Evolutionary conservation across 1,139 yeast species (phyloP).

Genomic region (Geotrichum cucujoidarum): DNA sequence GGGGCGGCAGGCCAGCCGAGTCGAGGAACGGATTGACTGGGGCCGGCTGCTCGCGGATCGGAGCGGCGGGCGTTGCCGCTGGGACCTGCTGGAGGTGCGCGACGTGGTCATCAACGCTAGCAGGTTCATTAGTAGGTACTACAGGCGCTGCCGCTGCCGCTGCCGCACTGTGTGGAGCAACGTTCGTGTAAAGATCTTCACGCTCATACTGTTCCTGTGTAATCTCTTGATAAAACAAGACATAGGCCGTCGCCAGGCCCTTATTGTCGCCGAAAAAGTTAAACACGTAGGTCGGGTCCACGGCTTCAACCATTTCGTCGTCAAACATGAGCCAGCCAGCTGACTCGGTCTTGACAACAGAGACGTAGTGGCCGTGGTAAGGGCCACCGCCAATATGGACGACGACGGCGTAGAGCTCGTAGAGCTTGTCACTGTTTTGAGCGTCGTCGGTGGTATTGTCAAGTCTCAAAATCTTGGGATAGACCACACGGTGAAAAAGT

Average conservation of each 20-base stretch:
- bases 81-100: neutral
- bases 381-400: conserved; percentile 98
- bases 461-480: conserved; percentile 68
- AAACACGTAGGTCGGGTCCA: conserved; percentile 76
- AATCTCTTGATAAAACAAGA: conserved; percentile 61
- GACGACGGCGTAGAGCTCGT: conserved; percentile 79
- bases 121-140: too few species aligned
- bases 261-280: conserved; percentile 85
- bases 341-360: conserved; percentile 71
- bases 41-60: neutral
- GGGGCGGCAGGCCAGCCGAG: neutral
- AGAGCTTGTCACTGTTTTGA: conserved; percentile 49
- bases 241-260: conserved; percentile 87
- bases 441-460: conserved; percentile 67
- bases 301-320: conserved; percentile 89
- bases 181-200: conserved; percentile 10
- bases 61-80: too few species aligned
- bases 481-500: conserved; percentile 76
- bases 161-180: neutral
- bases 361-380: conserved; percentile 92
- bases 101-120: too few species aligned
- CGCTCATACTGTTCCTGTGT: conserved; percentile 13
- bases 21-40: neutral
- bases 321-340: conserved; percentile 90
- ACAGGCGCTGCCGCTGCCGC: neutral